phyloP scores from a whole-genome alignment of 2,329 filamentous ascomycete genomes.

The Catunica adiposa region DNA sequence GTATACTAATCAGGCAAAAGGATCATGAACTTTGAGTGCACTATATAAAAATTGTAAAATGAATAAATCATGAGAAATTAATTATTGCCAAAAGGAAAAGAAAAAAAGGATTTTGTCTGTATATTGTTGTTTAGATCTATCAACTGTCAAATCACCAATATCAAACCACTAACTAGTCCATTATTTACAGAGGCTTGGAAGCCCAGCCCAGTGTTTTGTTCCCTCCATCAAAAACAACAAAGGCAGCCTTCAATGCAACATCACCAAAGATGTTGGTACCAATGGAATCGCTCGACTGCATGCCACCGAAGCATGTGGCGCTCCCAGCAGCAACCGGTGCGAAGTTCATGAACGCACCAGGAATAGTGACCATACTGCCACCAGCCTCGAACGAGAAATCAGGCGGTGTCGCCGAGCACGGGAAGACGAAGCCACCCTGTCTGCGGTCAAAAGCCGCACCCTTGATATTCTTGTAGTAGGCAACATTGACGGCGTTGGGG shows the following conservation, averaged over 20 bases:
- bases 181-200: slow-evolving; percentile 5
- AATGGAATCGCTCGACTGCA: slow-evolving; percentile 36
- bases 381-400: slow-evolving; percentile 40
- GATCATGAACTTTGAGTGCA: too few relatives aligned
- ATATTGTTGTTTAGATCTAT: background rate
- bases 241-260: slow-evolving; percentile 45
- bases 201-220: slow-evolving; percentile 32
- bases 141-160: background rate
- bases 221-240: slow-evolving; percentile 39
- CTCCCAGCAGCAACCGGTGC: slow-evolving; percentile 26
- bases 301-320: slow-evolving; percentile 48
- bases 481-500: slow-evolving; percentile 32
- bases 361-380: slow-evolving; percentile 39
- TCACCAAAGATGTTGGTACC: slow-evolving; percentile 44
- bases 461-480: slow-evolving; percentile 31
- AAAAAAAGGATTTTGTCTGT: background rate
- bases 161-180: background rate
- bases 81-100: background rate
- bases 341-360: slow-evolving; percentile 38
- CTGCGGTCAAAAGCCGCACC: slow-evolving; percentile 26
- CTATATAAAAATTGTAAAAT: background rate
- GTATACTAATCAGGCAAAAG: too few relatives aligned
- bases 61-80: background rate
- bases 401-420: slow-evolving; percentile 30
- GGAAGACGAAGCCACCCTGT: slow-evolving; percentile 30